Percentiles rank a stretch among this genome's conserved stretches.
Conservation (phyloP, 1,139 yeast species). For the Blastobotrys ciferrii region DNA sequence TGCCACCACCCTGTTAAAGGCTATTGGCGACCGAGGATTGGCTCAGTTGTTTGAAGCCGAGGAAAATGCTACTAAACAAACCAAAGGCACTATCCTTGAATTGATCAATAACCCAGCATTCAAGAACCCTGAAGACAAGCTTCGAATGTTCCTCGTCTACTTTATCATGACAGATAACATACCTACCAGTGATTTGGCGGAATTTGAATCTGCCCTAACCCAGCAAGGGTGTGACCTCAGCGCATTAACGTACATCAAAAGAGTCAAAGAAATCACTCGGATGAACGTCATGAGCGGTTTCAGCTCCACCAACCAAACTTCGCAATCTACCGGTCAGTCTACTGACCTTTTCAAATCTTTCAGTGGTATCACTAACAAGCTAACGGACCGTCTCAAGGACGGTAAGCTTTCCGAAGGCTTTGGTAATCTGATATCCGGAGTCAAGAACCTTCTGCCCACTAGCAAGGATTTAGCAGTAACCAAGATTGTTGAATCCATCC, state of each 20-base stretch:
- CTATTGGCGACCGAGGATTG: conserved; percentile 77
- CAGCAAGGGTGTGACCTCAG: conserved; percentile 61
- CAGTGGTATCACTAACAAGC: conserved; percentile 70
- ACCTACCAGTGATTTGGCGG: conserved; percentile 57
- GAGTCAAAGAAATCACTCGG: conserved; percentile 76
- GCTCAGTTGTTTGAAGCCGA: conserved; percentile 94
- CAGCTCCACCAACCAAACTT: conserved; percentile 16
- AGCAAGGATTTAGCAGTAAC: conserved; percentile 87
- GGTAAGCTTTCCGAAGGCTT: conserved; percentile 77
- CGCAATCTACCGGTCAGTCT: conserved; percentile 24
- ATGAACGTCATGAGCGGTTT: conserved; percentile 45
- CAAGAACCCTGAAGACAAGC: conserved; percentile 67
- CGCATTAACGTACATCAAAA: conserved; percentile 69
- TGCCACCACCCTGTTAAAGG: conserved; percentile 76
- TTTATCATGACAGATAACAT: conserved; percentile 55
- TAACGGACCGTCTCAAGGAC: conserved; percentile 58
- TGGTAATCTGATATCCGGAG: conserved; percentile 83
- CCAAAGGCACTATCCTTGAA: conserved; percentile 47
- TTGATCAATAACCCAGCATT: conserved; percentile 41
- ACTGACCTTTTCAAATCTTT: conserved; percentile 62
- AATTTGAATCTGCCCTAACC: conserved; percentile 64
- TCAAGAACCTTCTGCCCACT: conserved; percentile 83
- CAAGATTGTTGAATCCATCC: conserved; percentile 82
- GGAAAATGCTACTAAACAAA: conserved; percentile 50
- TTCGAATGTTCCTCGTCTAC: conserved; percentile 81